Percentiles rank a stretch among this genome's conserved stretches.
Conservation (phyloP, 208 protist species). For the Trypanosoma mega region DNA sequence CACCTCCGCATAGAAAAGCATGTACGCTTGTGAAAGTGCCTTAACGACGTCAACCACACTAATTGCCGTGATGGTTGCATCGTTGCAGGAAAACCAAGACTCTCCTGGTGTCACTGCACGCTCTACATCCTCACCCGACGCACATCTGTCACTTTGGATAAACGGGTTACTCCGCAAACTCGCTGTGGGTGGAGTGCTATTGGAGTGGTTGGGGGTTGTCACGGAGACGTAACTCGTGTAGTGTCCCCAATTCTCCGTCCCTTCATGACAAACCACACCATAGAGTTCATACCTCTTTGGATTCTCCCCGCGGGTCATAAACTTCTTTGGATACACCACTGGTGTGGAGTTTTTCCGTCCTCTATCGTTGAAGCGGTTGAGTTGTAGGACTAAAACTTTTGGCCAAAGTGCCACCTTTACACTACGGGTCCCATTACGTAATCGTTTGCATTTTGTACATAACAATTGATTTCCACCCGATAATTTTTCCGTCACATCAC, state of each 20-base stretch:
- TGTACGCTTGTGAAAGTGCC: slow-evolving; percentile 59
- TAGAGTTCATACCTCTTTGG: slow-evolving; percentile 62
- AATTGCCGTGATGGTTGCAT: slow-evolving; percentile 46
- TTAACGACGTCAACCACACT: slow-evolving; percentile 36
- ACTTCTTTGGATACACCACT: slow-evolving; percentile 60
- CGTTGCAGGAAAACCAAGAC: slow-evolving; percentile 83
- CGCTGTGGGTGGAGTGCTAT: background rate
- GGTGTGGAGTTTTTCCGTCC: slow-evolving; percentile 56
- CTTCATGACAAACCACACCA: slow-evolving; percentile 73
- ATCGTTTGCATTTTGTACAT: slow-evolving; percentile 62
- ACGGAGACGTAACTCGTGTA: slow-evolving; percentile 80
- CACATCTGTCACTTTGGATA: too few species aligned
- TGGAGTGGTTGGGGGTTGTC: background rate
- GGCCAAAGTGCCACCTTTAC: slow-evolving; percentile 59
- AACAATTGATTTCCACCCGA: slow-evolving; percentile 53
- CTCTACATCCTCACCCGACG: slow-evolving; percentile 6
- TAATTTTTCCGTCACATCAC: slow-evolving; percentile 55
- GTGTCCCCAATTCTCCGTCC: slow-evolving; percentile 64
- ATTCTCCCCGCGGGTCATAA: slow-evolving; percentile 27
- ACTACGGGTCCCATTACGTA: slow-evolving; percentile 44
- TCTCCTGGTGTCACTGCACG: background rate
- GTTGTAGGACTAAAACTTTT: slow-evolving; percentile 67
- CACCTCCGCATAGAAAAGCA: slow-evolving; percentile 68
- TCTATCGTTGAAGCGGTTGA: slow-evolving; percentile 75
- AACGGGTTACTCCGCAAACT: background rate